Percentiles rank a stretch among this genome's conserved stretches.
Evolutionary conservation across 352 stramenopile genomes (phyloP).

Genomic region (Pythium dissotocum): DNA sequence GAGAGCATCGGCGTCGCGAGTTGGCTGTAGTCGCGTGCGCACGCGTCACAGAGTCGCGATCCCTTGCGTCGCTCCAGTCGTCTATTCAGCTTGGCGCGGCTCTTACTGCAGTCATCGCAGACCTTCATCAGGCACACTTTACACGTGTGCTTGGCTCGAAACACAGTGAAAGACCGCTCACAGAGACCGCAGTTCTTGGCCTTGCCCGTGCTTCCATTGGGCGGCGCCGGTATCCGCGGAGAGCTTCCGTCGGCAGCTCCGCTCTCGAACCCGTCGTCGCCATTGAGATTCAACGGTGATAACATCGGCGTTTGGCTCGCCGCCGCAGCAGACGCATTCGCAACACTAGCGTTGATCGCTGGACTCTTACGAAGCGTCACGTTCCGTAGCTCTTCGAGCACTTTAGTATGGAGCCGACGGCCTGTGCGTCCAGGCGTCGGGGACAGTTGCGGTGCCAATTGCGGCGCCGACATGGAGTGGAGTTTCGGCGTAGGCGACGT

Average conservation of each 20-base stretch:
- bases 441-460: conserved; percentile 8
- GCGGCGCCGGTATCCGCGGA: conserved; percentile 11
- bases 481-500: conserved; percentile 10
- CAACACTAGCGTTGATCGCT: conserved; percentile 5
- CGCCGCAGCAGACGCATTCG: not conserved
- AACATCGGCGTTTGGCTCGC: not conserved
- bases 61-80: conserved; percentile 69
- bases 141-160: conserved; percentile 81
- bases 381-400: conserved; percentile 74
- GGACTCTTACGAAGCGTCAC: conserved; percentile 41
- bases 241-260: conserved; percentile 12
- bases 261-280: conserved; percentile 1
- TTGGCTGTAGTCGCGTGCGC: conserved; percentile 58
- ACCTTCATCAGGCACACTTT: conserved; percentile 70
- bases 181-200: conserved; percentile 57
- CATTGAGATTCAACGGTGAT: conserved; percentile 15
- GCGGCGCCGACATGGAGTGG: conserved; percentile 2
- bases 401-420: conserved; percentile 48
- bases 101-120: conserved; percentile 86
- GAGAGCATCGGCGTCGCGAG: conserved; percentile 16
- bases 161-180: conserved; percentile 72
- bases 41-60: conserved; percentile 71
- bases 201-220: conserved; percentile 6
- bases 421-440: conserved; percentile 9
- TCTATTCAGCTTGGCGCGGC: conserved; percentile 70